phyloP scores from a whole-genome alignment of 2,329 filamentous ascomycete species.

The Coleophoma eucalyptorum region DNA sequence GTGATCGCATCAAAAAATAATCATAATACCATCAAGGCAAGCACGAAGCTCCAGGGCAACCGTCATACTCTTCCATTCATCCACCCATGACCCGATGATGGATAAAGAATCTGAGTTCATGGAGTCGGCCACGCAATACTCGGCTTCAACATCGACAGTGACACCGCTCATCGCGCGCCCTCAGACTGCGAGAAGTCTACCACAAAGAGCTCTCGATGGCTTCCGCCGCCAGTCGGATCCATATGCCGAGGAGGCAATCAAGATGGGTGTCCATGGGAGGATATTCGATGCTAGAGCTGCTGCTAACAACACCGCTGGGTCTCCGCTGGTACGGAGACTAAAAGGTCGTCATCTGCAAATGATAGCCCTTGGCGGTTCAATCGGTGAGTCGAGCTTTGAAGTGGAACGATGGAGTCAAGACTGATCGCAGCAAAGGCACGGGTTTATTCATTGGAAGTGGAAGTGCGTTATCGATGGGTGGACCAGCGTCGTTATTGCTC shows the following conservation, averaged over 20 bases:
- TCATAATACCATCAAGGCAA: no score
- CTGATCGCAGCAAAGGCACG: conserved; percentile 47
- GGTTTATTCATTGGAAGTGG: conserved; percentile 87
- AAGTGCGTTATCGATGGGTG: conserved; percentile 64
- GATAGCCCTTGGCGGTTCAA: conserved; percentile 94
- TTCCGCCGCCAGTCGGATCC: conserved; percentile 18
- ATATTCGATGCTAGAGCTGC: conserved; percentile 63
- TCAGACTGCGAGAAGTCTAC: conserved; percentile 5
- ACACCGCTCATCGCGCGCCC: conserved; percentile 19
- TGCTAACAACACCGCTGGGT: conserved; percentile 62
- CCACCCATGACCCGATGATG: conserved; percentile 2
- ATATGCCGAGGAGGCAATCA: conserved; percentile 9
- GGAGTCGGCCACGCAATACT: conserved; percentile 14
- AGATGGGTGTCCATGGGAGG: conserved; percentile 19
- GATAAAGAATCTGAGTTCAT: neutral
- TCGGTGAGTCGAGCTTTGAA: conserved; percentile 47
- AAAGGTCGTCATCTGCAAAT: conserved; percentile 90
- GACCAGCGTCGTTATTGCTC: conserved; percentile 73
- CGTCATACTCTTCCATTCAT: no score
- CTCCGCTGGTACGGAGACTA: conserved; percentile 70
- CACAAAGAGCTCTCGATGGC: conserved; percentile 19
- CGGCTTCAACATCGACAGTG: conserved; percentile 19
- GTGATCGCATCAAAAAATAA: no score
- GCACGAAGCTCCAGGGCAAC: no score
- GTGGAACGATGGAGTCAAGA: no score